phyloP scores from a whole-genome alignment of 2,329 filamentous ascomycete species.

The Aureobasidium melanogenum region DNA sequence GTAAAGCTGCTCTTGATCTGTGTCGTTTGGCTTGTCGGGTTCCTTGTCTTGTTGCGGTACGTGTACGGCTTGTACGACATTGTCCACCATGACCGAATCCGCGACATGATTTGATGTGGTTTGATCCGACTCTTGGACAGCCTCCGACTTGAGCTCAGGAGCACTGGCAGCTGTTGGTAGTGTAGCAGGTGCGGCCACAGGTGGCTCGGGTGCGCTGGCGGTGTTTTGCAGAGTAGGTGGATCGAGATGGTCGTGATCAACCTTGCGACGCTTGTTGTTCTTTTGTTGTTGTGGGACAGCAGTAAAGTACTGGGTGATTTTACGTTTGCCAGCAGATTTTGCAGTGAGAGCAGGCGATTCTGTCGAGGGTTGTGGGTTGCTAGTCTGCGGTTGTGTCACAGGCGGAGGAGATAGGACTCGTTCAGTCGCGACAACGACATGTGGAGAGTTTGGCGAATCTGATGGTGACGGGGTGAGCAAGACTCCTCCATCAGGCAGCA shows the following conservation, averaged over 20 bases:
- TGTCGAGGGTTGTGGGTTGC: background rate
- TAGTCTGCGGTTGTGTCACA: background rate
- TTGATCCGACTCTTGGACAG: background rate
- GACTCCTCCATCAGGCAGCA: background rate
- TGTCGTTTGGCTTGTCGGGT: background rate
- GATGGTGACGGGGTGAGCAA: background rate
- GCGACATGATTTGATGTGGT: background rate
- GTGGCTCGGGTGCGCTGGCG: background rate
- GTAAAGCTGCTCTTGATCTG: background rate
- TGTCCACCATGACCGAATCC: background rate
- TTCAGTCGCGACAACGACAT: background rate
- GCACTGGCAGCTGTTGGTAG: background rate
- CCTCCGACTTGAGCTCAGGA: background rate
- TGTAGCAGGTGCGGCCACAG: background rate
- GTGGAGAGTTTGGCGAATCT: background rate
- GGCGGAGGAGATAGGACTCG: background rate
- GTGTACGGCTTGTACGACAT: background rate
- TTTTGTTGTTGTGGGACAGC: background rate
- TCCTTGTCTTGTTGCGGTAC: background rate
- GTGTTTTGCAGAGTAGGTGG: background rate
- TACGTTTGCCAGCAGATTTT: background rate
- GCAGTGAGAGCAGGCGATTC: background rate
- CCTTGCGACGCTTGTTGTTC: conserved; percentile 5
- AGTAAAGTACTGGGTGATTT: background rate
- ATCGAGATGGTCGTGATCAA: background rate